Evolutionary conservation across 306 rosid species (phyloP).

Genomic region (Lablab purpureus): DNA sequence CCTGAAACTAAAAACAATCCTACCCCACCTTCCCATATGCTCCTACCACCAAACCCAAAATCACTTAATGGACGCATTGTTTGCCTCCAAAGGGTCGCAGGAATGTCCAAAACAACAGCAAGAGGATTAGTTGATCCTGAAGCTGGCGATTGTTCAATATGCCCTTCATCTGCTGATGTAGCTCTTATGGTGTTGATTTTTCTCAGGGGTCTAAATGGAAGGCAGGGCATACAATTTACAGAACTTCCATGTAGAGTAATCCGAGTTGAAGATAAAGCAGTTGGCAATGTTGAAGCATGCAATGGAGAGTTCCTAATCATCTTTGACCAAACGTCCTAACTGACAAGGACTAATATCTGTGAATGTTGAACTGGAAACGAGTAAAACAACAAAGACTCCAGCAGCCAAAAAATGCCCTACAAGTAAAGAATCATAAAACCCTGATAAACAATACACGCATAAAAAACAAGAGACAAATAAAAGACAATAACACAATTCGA

Average conservation of each 20-base stretch:
- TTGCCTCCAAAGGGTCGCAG: slow-evolving; percentile 74
- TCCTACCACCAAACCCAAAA: slow-evolving; percentile 87
- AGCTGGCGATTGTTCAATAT: slow-evolving; percentile 60
- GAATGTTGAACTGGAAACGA: slow-evolving; percentile 36
- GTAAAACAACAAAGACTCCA: neutral
- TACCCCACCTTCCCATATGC: slow-evolving; percentile 98
- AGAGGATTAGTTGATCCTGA: slow-evolving; percentile 68
- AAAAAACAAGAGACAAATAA: neutral
- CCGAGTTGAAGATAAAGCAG: slow-evolving; percentile 57
- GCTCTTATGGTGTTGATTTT: slow-evolving; percentile 61
- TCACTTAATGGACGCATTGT: slow-evolving; percentile 81
- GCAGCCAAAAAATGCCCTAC: slow-evolving; percentile 27
- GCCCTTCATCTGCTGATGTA: slow-evolving; percentile 64
- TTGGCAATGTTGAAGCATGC: slow-evolving; percentile 64
- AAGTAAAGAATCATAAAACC: neutral
- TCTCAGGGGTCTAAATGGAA: slow-evolving; percentile 50
- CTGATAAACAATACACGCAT: slow-evolving; percentile 4
- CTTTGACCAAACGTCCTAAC: slow-evolving; percentile 36
- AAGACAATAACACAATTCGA: slow-evolving; percentile 13
- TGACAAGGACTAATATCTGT: neutral
- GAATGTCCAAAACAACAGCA: slow-evolving; percentile 66
- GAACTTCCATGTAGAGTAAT: slow-evolving; percentile 47
- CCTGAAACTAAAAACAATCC: slow-evolving; percentile 89
- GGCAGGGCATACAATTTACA: slow-evolving; percentile 57
- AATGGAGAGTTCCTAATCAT: slow-evolving; percentile 65